phyloP scores from a whole-genome alignment of 768 basidiomycete species.

The Imleria badia region DNA sequence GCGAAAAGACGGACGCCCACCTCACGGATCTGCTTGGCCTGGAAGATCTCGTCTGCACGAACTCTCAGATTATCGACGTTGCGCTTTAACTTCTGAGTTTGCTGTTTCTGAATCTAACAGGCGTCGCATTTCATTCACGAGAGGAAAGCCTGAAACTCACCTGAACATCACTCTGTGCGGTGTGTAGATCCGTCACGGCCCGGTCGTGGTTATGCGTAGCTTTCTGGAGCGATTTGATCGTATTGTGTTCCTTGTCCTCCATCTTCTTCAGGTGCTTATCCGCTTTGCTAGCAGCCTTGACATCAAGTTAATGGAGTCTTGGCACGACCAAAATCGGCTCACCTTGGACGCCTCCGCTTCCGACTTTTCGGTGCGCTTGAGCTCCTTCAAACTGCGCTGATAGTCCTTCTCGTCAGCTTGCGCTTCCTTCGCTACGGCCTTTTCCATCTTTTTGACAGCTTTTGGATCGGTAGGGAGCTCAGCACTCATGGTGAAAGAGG shows the following conservation, averaged over 20 bases:
- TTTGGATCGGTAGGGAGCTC: constrained; percentile 21
- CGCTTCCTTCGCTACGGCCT: constrained; percentile 46
- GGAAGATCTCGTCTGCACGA: constrained; percentile 21
- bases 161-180: constrained; percentile 45
- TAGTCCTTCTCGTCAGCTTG: constrained; percentile 51
- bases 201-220: constrained; percentile 53
- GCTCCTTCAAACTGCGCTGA: constrained; percentile 53
- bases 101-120: constrained; percentile 27
- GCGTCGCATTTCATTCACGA: no score
- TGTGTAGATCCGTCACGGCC: constrained; percentile 42
- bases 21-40: constrained; percentile 21
- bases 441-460: constrained; percentile 43
- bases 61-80: constrained; percentile 18
- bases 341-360: constrained; percentile 55
- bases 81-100: constrained; percentile 17
- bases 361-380: constrained; percentile 52
- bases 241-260: constrained; percentile 49
- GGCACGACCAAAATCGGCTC: not conserved
- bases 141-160: constrained; percentile 25
- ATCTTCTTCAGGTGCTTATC: constrained; percentile 47
- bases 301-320: not conserved
- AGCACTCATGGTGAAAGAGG: constrained; percentile 21
- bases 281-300: constrained; percentile 46
- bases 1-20: constrained; percentile 10
- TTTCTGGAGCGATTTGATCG: constrained; percentile 50